Percentiles rank a stretch among this genome's conserved stretches.
Evolutionary conservation across 1,284 basidiomycete species (phyloP).

Genomic region (Flammula alnicola): DNA sequence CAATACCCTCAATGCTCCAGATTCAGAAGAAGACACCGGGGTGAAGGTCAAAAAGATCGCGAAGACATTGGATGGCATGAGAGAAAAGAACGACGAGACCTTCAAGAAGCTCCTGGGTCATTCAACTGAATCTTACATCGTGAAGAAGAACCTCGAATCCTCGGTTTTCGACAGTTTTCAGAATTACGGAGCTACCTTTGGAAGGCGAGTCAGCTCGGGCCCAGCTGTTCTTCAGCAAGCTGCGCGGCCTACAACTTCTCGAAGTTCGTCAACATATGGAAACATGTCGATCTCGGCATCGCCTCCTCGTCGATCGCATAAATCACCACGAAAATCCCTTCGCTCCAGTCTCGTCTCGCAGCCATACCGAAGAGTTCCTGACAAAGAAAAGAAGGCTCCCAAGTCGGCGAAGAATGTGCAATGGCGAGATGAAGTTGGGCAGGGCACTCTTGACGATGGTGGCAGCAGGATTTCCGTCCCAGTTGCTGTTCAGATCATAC

Average conservation of each 20-base stretch:
- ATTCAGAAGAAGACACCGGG: slow-evolving; percentile 44
- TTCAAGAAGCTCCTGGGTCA: slow-evolving; percentile 70
- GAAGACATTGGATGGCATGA: slow-evolving; percentile 55
- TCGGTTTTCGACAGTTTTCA: slow-evolving; percentile 52
- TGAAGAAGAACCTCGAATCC: slow-evolving; percentile 33
- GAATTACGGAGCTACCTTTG: slow-evolving; percentile 47
- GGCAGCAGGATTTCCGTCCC: slow-evolving; percentile 38
- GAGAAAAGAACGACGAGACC: slow-evolving; percentile 68
- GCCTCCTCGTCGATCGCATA: slow-evolving; percentile 46
- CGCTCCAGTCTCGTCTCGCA: slow-evolving; percentile 66
- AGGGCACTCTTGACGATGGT: slow-evolving; percentile 79
- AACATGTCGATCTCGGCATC: slow-evolving; percentile 39
- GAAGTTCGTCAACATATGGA: slow-evolving; percentile 58
- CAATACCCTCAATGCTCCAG: slow-evolving; percentile 51
- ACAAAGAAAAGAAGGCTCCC: slow-evolving; percentile 60
- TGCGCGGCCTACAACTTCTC: slow-evolving; percentile 34
- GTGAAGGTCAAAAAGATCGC: slow-evolving; percentile 46
- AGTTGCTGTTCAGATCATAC: slow-evolving; percentile 45
- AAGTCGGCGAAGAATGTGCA: slow-evolving; percentile 80
- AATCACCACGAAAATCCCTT: slow-evolving; percentile 73
- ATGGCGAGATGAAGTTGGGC: slow-evolving; percentile 89
- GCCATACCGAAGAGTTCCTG: slow-evolving; percentile 63
- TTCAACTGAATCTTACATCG: slow-evolving; percentile 59
- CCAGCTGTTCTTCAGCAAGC: slow-evolving; percentile 48
- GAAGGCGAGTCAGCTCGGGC: slow-evolving; percentile 50